Conservation (phyloP, 2,329 filamentous ascomycete species). For the Trichoderma atrobrunneum region DNA sequence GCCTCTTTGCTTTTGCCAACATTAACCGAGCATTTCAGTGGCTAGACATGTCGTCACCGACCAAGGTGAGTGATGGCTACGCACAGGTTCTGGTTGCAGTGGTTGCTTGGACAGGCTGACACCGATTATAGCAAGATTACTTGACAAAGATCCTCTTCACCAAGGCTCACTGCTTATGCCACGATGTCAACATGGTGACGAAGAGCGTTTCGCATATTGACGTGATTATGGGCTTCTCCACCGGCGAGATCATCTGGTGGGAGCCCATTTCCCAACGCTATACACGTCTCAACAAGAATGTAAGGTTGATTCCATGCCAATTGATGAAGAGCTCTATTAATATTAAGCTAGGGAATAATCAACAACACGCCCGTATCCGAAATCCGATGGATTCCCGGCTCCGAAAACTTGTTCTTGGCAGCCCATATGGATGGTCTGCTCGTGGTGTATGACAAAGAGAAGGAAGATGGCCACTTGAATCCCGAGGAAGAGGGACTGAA, state of each 20-base stretch:
- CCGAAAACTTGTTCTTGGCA: slow-evolving; percentile 88
- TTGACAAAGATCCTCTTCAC: slow-evolving; percentile 96
- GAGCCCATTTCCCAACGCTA: slow-evolving; percentile 97
- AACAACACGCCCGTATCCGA: slow-evolving; percentile 81
- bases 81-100: too few relatives aligned
- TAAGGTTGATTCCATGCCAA: slow-evolving; percentile 34
- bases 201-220: slow-evolving; percentile 80
- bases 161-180: slow-evolving; percentile 90
- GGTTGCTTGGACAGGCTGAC: slow-evolving; percentile 26
- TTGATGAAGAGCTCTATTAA: neutral
- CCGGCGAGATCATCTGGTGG: slow-evolving; percentile 97
- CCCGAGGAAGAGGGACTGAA: slow-evolving; percentile 65
- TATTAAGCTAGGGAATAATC: slow-evolving; percentile 65
- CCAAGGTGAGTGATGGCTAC: slow-evolving; percentile 50
- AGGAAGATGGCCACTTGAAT: slow-evolving; percentile 78
- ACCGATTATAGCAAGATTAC: slow-evolving; percentile 67
- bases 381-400: slow-evolving; percentile 91
- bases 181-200: slow-evolving; percentile 84
- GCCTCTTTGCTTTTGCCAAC: slow-evolving; percentile 88
- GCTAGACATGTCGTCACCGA: slow-evolving; percentile 79
- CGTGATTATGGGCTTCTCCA: slow-evolving; percentile 92
- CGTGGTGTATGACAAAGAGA: slow-evolving; percentile 96
- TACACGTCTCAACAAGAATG: slow-evolving; percentile 92
- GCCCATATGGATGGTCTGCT: slow-evolving; percentile 88
- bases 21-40: slow-evolving; percentile 95